Conservation (phyloP, 2,329 filamentous ascomycete genomes). For the Alternaria novae-zelandiae region DNA sequence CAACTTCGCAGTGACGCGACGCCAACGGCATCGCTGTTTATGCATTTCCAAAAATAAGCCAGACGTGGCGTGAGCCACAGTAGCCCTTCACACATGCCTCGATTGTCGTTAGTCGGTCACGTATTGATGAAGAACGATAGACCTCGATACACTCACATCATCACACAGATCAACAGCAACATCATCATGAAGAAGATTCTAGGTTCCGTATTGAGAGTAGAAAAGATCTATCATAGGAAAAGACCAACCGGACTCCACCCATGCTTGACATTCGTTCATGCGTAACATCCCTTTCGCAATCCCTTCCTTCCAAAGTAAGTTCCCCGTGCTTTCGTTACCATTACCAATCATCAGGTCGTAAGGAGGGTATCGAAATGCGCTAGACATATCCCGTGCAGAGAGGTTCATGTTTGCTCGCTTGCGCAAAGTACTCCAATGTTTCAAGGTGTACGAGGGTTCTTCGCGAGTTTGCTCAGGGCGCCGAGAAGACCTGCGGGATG, state of each 20-base stretch:
- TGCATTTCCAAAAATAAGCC: no score
- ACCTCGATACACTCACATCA: not conserved
- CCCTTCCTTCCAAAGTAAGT: not conserved
- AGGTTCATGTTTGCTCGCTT: not conserved
- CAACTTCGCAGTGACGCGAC: not conserved
- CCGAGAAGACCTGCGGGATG: conserved; percentile 35
- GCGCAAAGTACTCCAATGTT: not conserved
- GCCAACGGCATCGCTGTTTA: not conserved
- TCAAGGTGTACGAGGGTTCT: conserved; percentile 16
- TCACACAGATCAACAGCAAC: no score
- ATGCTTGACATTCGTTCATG: conserved; percentile 9
- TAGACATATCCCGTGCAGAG: conserved; percentile 1
- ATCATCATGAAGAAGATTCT: not conserved
- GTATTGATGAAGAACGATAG: not conserved
- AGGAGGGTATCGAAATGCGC: conserved; percentile 5
- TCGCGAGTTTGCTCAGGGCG: conserved; percentile 37
- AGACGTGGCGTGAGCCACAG: no score
- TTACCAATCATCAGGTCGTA: conserved; percentile 3
- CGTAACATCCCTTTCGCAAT: not conserved
- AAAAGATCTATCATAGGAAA: conserved; percentile 3
- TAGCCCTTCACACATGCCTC: not conserved
- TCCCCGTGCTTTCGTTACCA: not conserved
- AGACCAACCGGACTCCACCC: conserved; percentile 4
- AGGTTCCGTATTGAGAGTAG: not conserved
- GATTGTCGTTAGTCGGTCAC: not conserved